Conservation (phyloP, 345 rosid genomes). For the Boechera stricta region DNA sequence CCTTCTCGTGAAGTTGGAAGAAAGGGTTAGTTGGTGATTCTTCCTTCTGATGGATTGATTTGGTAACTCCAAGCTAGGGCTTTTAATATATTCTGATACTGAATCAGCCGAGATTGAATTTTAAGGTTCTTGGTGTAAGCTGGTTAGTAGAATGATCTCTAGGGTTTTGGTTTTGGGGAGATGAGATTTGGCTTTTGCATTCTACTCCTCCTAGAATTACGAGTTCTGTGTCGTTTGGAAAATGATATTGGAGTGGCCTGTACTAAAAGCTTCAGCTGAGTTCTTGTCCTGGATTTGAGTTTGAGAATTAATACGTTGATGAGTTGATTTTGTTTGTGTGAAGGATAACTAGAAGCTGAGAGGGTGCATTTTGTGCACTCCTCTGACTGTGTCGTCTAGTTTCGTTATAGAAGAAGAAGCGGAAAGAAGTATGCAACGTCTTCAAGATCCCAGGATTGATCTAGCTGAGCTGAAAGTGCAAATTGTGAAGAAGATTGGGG, state of each 20-base stretch:
- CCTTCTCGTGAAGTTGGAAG: constrained; percentile 48
- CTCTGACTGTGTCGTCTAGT: constrained; percentile 34
- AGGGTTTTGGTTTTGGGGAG: constrained; percentile 65
- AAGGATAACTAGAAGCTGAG: constrained; percentile 45
- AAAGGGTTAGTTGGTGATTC: constrained; percentile 32
- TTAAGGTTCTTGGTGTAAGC: constrained; percentile 43
- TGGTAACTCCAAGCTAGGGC: constrained; percentile 64
- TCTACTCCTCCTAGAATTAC: constrained; percentile 52
- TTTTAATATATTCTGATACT: constrained; percentile 43
- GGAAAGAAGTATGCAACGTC: constrained; percentile 66
- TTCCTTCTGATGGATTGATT: constrained; percentile 29
- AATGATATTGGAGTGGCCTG: constrained; percentile 23
- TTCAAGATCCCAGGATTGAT: constrained; percentile 80
- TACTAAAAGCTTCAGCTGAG: constrained; percentile 12
- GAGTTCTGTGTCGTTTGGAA: constrained; percentile 47
- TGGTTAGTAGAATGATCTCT: constrained; percentile 54
- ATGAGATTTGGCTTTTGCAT: constrained; percentile 72
- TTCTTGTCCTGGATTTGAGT: constrained; percentile 40
- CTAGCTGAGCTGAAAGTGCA: constrained; percentile 76
- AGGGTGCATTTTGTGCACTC: constrained; percentile 44
- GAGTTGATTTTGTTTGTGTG: constrained; percentile 44
- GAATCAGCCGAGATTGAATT: constrained; percentile 40
- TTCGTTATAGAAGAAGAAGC: constrained; percentile 1
- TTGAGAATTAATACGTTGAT: constrained; percentile 34
- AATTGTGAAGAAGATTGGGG: constrained; percentile 85